These are phyloP conservation scores for Diplodia corticola DNA, from an alignment of 2,329 filamentous ascomycete species.

Conservation along the genomic window DNA sequence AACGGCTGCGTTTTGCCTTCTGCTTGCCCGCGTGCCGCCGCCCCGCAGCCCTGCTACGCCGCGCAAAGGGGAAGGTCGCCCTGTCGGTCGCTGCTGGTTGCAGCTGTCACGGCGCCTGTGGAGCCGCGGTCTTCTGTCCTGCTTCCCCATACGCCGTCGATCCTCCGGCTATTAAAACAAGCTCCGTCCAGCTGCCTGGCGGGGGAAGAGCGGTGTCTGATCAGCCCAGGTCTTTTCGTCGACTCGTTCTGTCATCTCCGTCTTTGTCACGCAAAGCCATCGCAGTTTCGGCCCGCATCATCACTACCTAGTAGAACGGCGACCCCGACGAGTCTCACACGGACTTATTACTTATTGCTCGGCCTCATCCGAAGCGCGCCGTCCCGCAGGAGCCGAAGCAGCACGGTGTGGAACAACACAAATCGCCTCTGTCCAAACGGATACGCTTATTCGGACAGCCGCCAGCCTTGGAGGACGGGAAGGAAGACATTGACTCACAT, in stretches of 20 bases:
- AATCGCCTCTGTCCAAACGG: background rate
- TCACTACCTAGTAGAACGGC: no score
- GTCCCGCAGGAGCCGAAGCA: background rate
- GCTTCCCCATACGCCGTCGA: background rate
- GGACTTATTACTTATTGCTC: no score
- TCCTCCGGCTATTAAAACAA: background rate
- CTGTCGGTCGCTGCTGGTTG: slow-evolving; percentile 12
- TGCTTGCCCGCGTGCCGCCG: background rate
- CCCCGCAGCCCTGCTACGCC: no score
- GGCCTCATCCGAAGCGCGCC: no score
- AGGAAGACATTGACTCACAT: no score
- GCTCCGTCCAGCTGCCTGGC: background rate
- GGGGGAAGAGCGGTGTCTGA: background rate
- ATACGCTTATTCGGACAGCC: background rate
- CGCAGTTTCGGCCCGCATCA: no score
- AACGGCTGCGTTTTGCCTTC: background rate
- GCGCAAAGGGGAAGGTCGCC: slow-evolving; percentile 11
- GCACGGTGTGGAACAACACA: background rate
- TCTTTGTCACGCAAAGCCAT: no score
- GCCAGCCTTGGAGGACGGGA: background rate
- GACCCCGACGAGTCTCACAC: no score
- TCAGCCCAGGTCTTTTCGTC: no score
- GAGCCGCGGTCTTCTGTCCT: background rate
- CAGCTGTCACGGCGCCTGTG: background rate
- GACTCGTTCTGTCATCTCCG: no score